Evolutionary conservation across 257 asterid species (phyloP).

Genomic region (Handroanthus guayacan): DNA sequence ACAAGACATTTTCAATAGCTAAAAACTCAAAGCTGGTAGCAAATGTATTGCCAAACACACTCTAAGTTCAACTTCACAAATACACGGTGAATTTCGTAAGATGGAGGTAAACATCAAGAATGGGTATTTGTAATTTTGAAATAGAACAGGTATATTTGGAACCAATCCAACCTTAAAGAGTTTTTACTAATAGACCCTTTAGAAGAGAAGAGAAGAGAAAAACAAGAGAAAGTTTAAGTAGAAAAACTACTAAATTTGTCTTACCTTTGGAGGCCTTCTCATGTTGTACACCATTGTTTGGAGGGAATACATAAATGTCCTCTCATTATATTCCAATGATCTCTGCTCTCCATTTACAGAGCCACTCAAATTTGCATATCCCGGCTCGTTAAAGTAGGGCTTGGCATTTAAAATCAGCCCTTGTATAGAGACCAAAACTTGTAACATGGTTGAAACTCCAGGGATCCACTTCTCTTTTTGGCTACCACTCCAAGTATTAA

Average conservation of each 20-base stretch:
- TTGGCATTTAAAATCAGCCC: slow-evolving; percentile 89
- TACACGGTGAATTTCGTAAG: too few relatives aligned
- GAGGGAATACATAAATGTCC: slow-evolving; percentile 64
- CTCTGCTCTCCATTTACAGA: slow-evolving; percentile 59
- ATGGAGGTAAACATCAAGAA: too few relatives aligned
- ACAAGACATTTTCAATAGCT: too few relatives aligned
- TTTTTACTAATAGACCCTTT: too few relatives aligned
- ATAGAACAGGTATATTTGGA: too few relatives aligned
- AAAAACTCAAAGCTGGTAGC: too few relatives aligned
- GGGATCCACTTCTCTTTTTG: slow-evolving; percentile 87
- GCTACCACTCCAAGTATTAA: slow-evolving; percentile 87
- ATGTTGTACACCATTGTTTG: slow-evolving; percentile 83
- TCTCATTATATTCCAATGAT: slow-evolving; percentile 72
- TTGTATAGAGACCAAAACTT: slow-evolving; percentile 95
- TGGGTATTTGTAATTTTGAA: too few relatives aligned
- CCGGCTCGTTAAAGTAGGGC: slow-evolving; percentile 96
- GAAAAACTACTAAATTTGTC: background rate
- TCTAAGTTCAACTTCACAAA: too few relatives aligned
- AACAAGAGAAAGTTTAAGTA: background rate
- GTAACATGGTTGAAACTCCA: slow-evolving; percentile 74
- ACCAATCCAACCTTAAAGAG: too few relatives aligned
- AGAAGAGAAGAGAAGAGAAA: too few relatives aligned
- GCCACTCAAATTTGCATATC: slow-evolving; percentile 58
- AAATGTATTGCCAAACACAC: too few relatives aligned
- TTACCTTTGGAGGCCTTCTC: slow-evolving; percentile 91